Evolutionary conservation across 306 rosid genomes (phyloP).

Genomic region (Quercus mongolica): DNA sequence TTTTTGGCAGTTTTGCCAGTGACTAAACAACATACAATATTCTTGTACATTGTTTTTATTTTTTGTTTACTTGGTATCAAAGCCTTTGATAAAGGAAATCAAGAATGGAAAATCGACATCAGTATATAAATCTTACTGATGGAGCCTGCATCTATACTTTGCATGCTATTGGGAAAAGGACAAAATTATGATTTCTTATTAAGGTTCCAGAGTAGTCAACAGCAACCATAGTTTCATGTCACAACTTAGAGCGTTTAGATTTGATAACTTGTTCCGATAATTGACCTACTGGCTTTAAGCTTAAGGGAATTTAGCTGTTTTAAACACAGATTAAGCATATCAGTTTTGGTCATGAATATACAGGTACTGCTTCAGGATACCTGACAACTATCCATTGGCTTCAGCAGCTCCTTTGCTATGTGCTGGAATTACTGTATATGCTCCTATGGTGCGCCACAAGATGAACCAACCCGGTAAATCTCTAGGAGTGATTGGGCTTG

Average conservation of each 20-base stretch:
- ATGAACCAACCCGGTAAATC: slow-evolving; percentile 92
- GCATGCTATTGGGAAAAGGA: too few species aligned
- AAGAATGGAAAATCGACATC: not conserved
- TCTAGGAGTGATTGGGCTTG: slow-evolving; percentile 87
- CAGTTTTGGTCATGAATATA: slow-evolving; percentile 22
- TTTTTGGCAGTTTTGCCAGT: not conserved
- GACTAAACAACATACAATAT: not conserved
- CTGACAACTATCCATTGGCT: slow-evolving; percentile 69
- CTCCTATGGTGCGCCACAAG: slow-evolving; percentile 81
- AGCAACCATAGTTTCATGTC: too few species aligned
- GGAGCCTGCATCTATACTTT: too few species aligned
- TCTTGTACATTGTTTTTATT: not conserved
- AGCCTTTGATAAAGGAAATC: not conserved
- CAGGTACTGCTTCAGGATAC: slow-evolving; percentile 80
- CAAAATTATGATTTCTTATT: too few species aligned
- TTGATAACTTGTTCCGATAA: too few species aligned
- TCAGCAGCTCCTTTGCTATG: slow-evolving; percentile 93
- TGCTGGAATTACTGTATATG: slow-evolving; percentile 84
- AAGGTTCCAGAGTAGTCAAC: too few species aligned
- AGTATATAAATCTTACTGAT: too few species aligned
- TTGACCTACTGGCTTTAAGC: too few species aligned
- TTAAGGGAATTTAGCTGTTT: not conserved
- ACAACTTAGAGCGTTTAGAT: too few species aligned
- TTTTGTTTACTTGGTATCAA: not conserved
- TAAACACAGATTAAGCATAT: not conserved